These are phyloP conservation scores for Penicillium vulpinum DNA, from an alignment of 2,329 filamentous ascomycete genomes.

Conservation along the genomic window DNA sequence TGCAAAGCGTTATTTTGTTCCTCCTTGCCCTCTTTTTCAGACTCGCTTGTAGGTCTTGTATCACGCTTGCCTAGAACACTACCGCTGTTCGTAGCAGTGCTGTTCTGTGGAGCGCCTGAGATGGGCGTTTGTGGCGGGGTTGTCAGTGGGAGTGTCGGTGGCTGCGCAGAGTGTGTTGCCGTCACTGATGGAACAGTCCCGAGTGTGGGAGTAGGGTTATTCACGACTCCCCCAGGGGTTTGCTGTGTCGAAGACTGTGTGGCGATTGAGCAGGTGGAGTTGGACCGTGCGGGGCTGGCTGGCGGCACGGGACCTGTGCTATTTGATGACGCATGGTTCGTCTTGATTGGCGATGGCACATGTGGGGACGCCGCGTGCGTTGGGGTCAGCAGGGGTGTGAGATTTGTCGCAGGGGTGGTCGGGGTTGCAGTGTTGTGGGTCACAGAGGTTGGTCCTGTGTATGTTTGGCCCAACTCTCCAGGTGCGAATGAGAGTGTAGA, in stretches of 20 bases:
- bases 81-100: conserved; percentile 53
- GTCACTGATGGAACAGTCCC: conserved; percentile 75
- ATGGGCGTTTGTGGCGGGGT: conserved; percentile 88
- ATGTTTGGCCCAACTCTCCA: conserved; percentile 81
- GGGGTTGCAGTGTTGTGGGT: conserved; percentile 35
- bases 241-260: conserved; percentile 55
- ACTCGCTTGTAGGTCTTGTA: conserved; percentile 41
- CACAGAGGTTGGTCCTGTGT: conserved; percentile 54
- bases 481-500: conserved; percentile 81
- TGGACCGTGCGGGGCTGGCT: conserved; percentile 79
- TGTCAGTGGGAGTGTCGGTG: conserved; percentile 66
- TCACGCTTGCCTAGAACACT: conserved; percentile 58
- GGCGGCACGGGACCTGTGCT: conserved; percentile 63
- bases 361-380: conserved; percentile 59
- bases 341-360: conserved; percentile 56
- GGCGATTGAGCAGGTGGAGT: conserved; percentile 76
- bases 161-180: conserved; percentile 63
- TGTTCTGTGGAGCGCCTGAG: conserved; percentile 48
- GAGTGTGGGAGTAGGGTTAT: conserved; percentile 75
- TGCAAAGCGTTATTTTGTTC: conserved; percentile 45
- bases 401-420: conserved; percentile 58
- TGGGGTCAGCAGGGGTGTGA: conserved; percentile 70
- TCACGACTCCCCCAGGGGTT: conserved; percentile 55
- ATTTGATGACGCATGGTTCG: conserved; percentile 56
- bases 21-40: conserved; percentile 45